Evolutionary conservation across 768 basidiomycete genomes (phyloP).

Genomic region (Hemileccinum rubropunctum): DNA sequence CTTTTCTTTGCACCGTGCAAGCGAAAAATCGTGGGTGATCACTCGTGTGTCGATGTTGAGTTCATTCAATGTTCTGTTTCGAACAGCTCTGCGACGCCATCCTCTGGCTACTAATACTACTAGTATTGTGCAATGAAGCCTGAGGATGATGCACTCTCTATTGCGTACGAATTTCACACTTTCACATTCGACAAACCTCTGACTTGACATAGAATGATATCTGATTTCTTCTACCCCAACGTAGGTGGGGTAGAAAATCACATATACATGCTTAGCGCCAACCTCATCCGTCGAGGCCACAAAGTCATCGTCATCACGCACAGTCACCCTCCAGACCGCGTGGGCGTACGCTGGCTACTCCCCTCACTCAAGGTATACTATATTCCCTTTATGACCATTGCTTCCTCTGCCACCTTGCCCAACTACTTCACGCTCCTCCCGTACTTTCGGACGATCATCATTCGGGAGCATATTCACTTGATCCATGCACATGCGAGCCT

Average conservation of each 20-base stretch:
- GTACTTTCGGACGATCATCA: conserved; percentile 83
- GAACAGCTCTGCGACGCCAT: not conserved
- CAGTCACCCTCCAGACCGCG: conserved; percentile 79
- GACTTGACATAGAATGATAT: conserved; percentile 69
- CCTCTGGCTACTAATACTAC: too few relatives aligned
- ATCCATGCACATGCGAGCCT: conserved; percentile 92
- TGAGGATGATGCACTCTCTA: conserved; percentile 26
- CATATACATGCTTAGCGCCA: conserved; percentile 88
- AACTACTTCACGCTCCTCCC: conserved; percentile 93
- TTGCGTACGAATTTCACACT: conserved; percentile 21
- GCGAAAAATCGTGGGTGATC: not conserved
- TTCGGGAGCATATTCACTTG: conserved; percentile 82
- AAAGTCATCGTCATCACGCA: conserved; percentile 96
- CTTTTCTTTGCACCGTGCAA: too few relatives aligned
- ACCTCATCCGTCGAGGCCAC: conserved; percentile 80
- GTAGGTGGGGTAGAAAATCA: conserved; percentile 97
- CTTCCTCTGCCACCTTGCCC: conserved; percentile 90
- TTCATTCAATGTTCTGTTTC: not conserved
- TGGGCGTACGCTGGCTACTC: conserved; percentile 86
- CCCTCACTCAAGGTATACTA: conserved; percentile 92
- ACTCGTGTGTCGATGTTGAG: not conserved
- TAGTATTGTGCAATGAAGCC: conserved; percentile 21
- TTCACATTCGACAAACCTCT: not conserved
- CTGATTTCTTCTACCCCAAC: conserved; percentile 93
- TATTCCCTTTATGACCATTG: conserved; percentile 85